Conservation (phyloP, 106 monocot species). For the Acanthochlamys bracteata region DNA sequence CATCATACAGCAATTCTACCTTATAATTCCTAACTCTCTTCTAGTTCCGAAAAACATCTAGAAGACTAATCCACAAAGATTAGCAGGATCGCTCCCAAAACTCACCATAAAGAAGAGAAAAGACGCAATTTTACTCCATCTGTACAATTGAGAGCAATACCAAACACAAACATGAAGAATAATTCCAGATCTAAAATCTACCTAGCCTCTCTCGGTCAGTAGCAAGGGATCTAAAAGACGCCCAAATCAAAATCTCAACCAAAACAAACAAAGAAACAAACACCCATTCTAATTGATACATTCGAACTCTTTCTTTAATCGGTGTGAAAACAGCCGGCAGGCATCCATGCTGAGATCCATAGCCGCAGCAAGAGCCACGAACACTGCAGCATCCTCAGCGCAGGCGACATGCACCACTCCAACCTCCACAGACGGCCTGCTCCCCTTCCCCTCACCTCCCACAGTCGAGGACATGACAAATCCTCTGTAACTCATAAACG, state of each 20-base stretch:
- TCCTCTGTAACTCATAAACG: constrained; percentile 44
- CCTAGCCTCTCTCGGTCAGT: neutral
- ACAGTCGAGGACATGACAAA: constrained; percentile 95
- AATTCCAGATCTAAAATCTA: neutral
- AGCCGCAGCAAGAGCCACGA: constrained; percentile 82
- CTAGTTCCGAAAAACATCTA: constrained; percentile 3
- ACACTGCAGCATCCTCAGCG: constrained; percentile 89
- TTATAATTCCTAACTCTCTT: neutral
- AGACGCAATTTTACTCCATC: neutral
- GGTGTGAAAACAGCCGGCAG: constrained; percentile 74
- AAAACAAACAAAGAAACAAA: neutral
- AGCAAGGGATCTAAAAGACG: constrained; percentile 4
- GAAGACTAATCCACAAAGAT: constrained; percentile 1
- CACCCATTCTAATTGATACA: constrained; percentile 5
- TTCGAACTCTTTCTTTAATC: constrained; percentile 60
- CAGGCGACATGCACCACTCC: constrained; percentile 85
- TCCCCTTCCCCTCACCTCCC: constrained; percentile 48
- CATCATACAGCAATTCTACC: neutral
- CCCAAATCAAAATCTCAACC: neutral
- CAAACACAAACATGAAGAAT: neutral
- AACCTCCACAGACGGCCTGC: constrained; percentile 68
- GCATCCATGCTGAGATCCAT: constrained; percentile 97
- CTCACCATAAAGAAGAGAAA: neutral
- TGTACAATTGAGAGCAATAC: neutral
- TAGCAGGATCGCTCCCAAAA: neutral